Evolutionary conservation across 352 stramenopile species (phyloP).

Genomic region (Pythium guiyangense): DNA sequence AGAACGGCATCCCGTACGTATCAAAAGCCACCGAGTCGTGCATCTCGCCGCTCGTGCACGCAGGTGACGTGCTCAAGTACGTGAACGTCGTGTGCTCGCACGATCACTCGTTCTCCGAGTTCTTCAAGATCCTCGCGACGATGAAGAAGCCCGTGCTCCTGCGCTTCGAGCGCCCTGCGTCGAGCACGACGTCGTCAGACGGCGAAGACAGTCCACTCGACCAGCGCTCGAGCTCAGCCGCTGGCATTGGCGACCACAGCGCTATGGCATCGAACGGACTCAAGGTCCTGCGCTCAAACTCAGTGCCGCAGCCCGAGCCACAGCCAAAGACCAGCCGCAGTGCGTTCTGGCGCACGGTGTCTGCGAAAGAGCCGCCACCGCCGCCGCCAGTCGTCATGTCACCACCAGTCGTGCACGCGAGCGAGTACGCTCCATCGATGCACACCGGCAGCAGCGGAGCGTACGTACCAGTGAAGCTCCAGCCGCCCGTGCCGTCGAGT

Average conservation of each 20-base stretch:
- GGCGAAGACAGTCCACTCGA: slow-evolving; percentile 41
- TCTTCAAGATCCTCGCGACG: slow-evolving; percentile 87
- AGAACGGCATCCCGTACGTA: slow-evolving; percentile 82
- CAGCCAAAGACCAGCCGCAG: slow-evolving; percentile 29
- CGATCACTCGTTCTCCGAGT: slow-evolving; percentile 86
- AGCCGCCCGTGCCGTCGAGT: background rate
- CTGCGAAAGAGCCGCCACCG: slow-evolving; percentile 34
- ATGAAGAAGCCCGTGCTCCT: slow-evolving; percentile 89
- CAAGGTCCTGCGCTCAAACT: slow-evolving; percentile 56
- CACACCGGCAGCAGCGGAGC: background rate
- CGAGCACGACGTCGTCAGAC: slow-evolving; percentile 42
- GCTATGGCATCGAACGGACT: slow-evolving; percentile 20
- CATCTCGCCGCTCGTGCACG: slow-evolving; percentile 62
- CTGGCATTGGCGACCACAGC: slow-evolving; percentile 22
- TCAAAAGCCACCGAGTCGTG: slow-evolving; percentile 85
- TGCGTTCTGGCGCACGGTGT: slow-evolving; percentile 56
- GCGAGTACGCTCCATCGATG: background rate
- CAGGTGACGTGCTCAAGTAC: slow-evolving; percentile 79
- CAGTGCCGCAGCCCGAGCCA: slow-evolving; percentile 21
- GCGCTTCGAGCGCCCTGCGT: slow-evolving; percentile 65
- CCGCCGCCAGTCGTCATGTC: background rate
- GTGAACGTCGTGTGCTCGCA: slow-evolving; percentile 84
- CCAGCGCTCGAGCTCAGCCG: slow-evolving; percentile 37
- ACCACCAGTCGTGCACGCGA: background rate
- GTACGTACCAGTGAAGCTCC: slow-evolving; percentile 1